Conservation (phyloP, 1,139 yeast genomes). For the Zygosaccharomyces pseudobailii region DNA sequence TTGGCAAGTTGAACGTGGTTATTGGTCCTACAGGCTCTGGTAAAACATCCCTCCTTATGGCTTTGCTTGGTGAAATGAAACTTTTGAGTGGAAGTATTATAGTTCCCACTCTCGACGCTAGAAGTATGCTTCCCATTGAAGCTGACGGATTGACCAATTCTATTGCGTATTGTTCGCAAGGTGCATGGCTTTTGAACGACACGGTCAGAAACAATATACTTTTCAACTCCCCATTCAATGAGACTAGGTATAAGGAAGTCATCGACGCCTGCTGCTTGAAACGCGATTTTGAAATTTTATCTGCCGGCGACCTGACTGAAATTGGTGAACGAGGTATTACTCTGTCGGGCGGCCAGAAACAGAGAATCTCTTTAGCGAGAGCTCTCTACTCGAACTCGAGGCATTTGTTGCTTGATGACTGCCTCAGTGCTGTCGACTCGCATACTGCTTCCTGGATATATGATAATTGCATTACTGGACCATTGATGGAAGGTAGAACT, state of each 20-base stretch:
- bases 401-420: slow-evolving; percentile 83
- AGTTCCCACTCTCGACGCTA: slow-evolving; percentile 72
- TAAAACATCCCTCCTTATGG: slow-evolving; percentile 84
- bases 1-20: slow-evolving; percentile 75
- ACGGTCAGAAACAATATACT: slow-evolving; percentile 78
- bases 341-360: slow-evolving; percentile 95
- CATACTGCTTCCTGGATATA: slow-evolving; percentile 93
- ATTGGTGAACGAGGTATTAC: slow-evolving; percentile 96
- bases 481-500: slow-evolving; percentile 78
- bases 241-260: slow-evolving; percentile 70
- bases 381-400: slow-evolving; percentile 84
- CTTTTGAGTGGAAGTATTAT: slow-evolving; percentile 63
- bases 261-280: slow-evolving; percentile 79
- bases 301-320: slow-evolving; percentile 81
- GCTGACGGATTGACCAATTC: slow-evolving; percentile 84
- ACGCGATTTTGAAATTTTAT: slow-evolving; percentile 69
- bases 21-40: slow-evolving; percentile 96
- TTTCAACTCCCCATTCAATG: slow-evolving; percentile 70
- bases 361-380: slow-evolving; percentile 90
- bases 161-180: slow-evolving; percentile 92
- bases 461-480: slow-evolving; percentile 84
- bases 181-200: slow-evolving; percentile 92
- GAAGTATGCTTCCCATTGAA: slow-evolving; percentile 66
- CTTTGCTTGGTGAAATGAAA: slow-evolving; percentile 92
- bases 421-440: slow-evolving; percentile 94